A percentile compares a stretch with the other conserved stretches of the same genome.
Evolutionary conservation across 2,329 filamentous ascomycete genomes (phyloP).

Genomic region (Huntiella omanensis): DNA sequence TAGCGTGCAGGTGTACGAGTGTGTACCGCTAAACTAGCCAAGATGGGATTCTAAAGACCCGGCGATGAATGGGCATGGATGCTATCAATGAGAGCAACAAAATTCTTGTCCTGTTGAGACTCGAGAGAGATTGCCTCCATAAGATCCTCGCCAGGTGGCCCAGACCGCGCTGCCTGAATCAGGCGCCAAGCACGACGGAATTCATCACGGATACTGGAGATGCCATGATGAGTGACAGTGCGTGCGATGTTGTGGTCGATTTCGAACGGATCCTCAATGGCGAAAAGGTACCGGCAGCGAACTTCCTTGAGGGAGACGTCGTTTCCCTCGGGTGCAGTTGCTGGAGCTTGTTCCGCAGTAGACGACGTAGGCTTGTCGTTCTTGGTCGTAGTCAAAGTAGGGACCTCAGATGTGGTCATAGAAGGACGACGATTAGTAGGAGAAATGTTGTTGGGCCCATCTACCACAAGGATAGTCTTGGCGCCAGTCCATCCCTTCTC

Average conservation of each 20-base stretch:
- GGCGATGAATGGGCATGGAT: conserved; percentile 4
- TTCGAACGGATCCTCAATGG: conserved; percentile 86
- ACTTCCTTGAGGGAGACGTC: conserved; percentile 42
- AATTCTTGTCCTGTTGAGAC: conserved; percentile 18
- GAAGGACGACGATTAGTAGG: neutral
- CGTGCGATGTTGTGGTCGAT: conserved; percentile 71
- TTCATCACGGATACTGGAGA: conserved; percentile 67
- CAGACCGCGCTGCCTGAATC: conserved; percentile 31
- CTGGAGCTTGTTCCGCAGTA: conserved; percentile 1
- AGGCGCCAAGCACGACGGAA: conserved; percentile 66
- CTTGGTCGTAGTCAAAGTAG: conserved; percentile 5
- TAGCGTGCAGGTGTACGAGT: no score
- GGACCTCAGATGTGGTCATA: neutral
- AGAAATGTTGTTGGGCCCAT: conserved; percentile 1
- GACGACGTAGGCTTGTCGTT: conserved; percentile 10
- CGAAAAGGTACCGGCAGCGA: conserved; percentile 64
- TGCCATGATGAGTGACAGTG: conserved; percentile 67
- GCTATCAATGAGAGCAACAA: conserved; percentile 2
- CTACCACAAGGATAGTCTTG: conserved; percentile 34
- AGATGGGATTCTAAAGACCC: no score
- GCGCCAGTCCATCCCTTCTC: conserved; percentile 78
- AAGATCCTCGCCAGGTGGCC: conserved; percentile 26
- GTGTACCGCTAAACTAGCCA: no score
- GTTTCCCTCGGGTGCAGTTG: neutral
- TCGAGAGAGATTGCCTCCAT: conserved; percentile 29